Evolutionary conservation across 768 basidiomycete genomes (phyloP).

Genomic region (Trametes meyenii): DNA sequence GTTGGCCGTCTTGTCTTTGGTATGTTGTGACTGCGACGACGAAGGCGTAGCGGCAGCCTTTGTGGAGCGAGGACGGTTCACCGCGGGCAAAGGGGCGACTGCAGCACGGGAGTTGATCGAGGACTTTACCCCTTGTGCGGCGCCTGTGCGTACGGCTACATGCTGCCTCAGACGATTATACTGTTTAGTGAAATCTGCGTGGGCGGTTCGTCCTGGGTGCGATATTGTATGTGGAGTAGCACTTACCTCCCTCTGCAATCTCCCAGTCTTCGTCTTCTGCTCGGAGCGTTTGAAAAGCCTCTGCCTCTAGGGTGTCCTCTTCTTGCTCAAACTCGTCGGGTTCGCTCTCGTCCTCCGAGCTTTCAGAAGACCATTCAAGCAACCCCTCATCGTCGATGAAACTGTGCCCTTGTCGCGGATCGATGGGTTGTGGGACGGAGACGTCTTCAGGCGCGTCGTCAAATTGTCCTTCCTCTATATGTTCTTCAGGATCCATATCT

Average conservation of each 20-base stretch:
- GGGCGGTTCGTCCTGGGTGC: slow-evolving; percentile 13
- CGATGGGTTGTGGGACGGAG: slow-evolving; percentile 13
- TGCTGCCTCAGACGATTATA: slow-evolving; percentile 95
- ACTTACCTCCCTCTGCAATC: slow-evolving; percentile 75
- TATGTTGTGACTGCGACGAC: slow-evolving; percentile 22
- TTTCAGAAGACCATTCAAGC: slow-evolving; percentile 32
- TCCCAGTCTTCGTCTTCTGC: slow-evolving; percentile 92
- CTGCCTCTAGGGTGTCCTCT: slow-evolving; percentile 41
- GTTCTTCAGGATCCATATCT: slow-evolving; percentile 1
- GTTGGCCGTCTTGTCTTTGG: slow-evolving; percentile 64
- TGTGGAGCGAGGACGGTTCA: slow-evolving; percentile 63
- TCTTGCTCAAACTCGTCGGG: slow-evolving; percentile 35
- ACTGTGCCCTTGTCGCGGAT: slow-evolving; percentile 34
- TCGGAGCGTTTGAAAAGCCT: slow-evolving; percentile 49
- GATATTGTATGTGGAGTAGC: slow-evolving; percentile 2
- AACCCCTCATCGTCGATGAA: slow-evolving; percentile 38
- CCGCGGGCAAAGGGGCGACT: slow-evolving; percentile 67
- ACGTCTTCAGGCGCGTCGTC: slow-evolving; percentile 55
- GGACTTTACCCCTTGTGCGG: slow-evolving; percentile 60
- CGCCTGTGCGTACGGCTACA: slow-evolving; percentile 78
- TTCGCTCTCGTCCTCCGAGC: slow-evolving; percentile 42
- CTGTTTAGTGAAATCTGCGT: slow-evolving; percentile 95
- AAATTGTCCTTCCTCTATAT: slow-evolving; percentile 57
- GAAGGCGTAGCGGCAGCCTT: slow-evolving; percentile 28
- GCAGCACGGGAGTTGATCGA: slow-evolving; percentile 49